Conservation (phyloP, 352 stramenopile genomes). For the Phytopythium delawarense region DNA sequence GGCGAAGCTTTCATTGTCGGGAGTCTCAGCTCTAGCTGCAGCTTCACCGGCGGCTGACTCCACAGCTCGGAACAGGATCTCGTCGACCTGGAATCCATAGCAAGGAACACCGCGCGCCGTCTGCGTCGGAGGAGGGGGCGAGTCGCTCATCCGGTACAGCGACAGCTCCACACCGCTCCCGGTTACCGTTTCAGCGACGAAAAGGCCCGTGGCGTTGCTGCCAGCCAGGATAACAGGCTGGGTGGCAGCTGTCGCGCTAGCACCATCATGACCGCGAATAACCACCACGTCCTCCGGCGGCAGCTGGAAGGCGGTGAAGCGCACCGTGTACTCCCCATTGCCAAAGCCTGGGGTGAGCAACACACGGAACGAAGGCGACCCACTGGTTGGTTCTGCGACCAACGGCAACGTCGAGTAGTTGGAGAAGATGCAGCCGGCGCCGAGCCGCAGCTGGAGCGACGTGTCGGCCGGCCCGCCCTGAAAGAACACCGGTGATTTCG, state of each 20-base stretch:
- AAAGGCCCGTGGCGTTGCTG: constrained; percentile 44
- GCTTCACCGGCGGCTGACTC: not conserved
- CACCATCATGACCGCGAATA: constrained; percentile 25
- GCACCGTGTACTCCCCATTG: constrained; percentile 51
- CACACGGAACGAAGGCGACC: constrained; percentile 35
- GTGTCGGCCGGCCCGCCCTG: not conserved
- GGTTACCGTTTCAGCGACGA: constrained; percentile 47
- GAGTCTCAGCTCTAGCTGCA: not conserved
- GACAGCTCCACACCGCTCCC: constrained; percentile 44
- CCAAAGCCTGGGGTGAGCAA: constrained; percentile 41
- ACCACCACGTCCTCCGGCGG: constrained; percentile 43
- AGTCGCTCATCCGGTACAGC: constrained; percentile 24
- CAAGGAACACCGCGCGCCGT: constrained; percentile 17
- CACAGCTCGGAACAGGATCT: constrained; percentile 35
- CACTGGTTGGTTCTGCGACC: not conserved
- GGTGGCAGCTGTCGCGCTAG: not conserved
- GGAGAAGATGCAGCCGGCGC: constrained; percentile 47
- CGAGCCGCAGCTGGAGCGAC: constrained; percentile 24
- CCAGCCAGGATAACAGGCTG: constrained; percentile 23
- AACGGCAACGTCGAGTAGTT: constrained; percentile 39
- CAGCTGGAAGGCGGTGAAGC: constrained; percentile 52
- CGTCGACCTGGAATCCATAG: constrained; percentile 46
- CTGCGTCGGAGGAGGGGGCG: constrained; percentile 2
- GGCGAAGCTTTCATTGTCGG: not conserved
- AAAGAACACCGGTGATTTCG: not conserved